Percentiles rank a stretch among this genome's conserved stretches.
Conservation (phyloP, 768 basidiomycete genomes). For the Candolleomyces eurysporus region DNA sequence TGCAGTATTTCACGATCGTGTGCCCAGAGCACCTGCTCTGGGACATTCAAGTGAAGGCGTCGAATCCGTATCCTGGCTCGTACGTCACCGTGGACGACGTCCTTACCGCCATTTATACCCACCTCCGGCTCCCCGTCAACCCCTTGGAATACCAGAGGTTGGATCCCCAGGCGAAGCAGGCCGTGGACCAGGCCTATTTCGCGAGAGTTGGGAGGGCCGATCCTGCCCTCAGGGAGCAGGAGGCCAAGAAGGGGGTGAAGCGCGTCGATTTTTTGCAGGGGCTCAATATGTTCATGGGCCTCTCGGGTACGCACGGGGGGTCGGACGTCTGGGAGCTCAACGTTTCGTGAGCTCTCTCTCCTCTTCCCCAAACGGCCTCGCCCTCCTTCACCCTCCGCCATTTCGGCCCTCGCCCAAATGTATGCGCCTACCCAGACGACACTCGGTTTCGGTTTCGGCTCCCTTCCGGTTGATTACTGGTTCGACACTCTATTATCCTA, state of each 20-base stretch:
- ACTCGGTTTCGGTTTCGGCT: no score
- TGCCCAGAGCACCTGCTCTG: constrained; percentile 27
- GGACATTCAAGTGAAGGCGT: constrained; percentile 32
- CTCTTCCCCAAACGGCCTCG: no score
- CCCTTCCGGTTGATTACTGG: no score
- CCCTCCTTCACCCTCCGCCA: no score
- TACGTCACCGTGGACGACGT: constrained; percentile 50
- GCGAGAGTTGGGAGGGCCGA: constrained; percentile 36
- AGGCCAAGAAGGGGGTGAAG: constrained; percentile 49
- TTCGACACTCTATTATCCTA: no score
- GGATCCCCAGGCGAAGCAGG: constrained; percentile 23
- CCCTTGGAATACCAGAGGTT: constrained; percentile 41
- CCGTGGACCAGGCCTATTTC: constrained; percentile 47
- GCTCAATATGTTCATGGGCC: constrained; percentile 44
- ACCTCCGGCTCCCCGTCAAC: constrained; percentile 46
- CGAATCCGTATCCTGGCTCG: constrained; percentile 20
- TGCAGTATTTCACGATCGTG: constrained; percentile 30
- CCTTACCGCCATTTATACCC: constrained; percentile 41
- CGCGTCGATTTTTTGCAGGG: constrained; percentile 55
- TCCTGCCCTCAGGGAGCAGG: constrained; percentile 27
- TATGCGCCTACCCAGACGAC: no score
- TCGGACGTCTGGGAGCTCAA: constrained; percentile 46
- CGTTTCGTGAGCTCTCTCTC: constrained; percentile 18
- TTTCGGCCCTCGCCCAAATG: no score
- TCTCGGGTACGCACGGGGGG: constrained; percentile 41